Conservation (phyloP, 352 stramenopile species). For the Saprolegnia parasitica region DNA sequence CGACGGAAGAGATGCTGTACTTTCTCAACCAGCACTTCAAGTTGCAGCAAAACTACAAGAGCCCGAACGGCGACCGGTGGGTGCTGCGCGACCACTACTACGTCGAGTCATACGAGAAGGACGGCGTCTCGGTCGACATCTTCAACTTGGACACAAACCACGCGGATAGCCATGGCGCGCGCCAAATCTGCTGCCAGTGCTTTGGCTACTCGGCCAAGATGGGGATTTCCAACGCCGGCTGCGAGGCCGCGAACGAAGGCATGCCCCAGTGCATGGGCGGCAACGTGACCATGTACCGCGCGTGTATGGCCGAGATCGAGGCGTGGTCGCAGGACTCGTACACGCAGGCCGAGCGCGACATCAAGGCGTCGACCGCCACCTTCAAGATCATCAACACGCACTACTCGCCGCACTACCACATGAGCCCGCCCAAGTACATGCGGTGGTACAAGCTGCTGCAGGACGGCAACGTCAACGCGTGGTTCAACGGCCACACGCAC, state of each 20-base stretch:
- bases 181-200: slow-evolving; percentile 85
- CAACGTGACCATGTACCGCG: slow-evolving; percentile 51
- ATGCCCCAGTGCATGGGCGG: slow-evolving; percentile 49
- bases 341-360: slow-evolving; percentile 48
- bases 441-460: slow-evolving; percentile 54
- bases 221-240: slow-evolving; percentile 36
- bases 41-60: slow-evolving; percentile 58
- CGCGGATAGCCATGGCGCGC: slow-evolving; percentile 75
- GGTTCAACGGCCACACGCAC: slow-evolving; percentile 72
- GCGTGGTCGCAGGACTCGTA: slow-evolving; percentile 57
- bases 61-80: slow-evolving; percentile 67
- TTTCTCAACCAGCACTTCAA: slow-evolving; percentile 63
- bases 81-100: slow-evolving; percentile 62
- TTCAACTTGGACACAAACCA: slow-evolving; percentile 85
- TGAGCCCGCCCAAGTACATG: slow-evolving; percentile 58
- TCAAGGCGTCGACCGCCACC: slow-evolving; percentile 47
- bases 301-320: slow-evolving; percentile 52
- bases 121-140: slow-evolving; percentile 55
- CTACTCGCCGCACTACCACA: slow-evolving; percentile 72
- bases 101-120: slow-evolving; percentile 49
- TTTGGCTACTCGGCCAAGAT: slow-evolving; percentile 81
- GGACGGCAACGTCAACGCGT: slow-evolving; percentile 47
- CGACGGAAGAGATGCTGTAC: slow-evolving; percentile 54
- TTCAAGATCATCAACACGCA: slow-evolving; percentile 77
- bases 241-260: slow-evolving; percentile 44